phyloP scores from a whole-genome alignment of 441 rosid species.

The Capsella rubella region DNA sequence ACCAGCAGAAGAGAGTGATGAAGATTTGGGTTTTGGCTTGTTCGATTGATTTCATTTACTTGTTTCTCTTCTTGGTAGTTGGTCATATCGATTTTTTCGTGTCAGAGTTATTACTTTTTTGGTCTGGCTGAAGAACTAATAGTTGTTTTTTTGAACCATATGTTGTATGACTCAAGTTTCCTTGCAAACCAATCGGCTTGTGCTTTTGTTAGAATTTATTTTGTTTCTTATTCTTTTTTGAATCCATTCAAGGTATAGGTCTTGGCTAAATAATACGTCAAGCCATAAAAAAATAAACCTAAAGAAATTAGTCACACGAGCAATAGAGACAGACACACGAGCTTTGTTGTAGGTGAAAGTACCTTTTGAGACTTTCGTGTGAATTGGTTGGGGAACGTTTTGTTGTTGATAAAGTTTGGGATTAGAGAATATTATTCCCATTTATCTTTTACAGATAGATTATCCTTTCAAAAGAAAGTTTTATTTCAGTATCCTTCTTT shows the following conservation, averaged over 20 bases:
- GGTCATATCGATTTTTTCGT: neutral
- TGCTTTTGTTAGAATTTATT: neutral
- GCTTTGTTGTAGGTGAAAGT: too few species aligned
- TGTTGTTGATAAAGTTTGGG: too few species aligned
- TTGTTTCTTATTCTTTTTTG: neutral
- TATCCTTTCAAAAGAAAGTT: too few species aligned
- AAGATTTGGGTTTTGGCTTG: slow-evolving; percentile 82
- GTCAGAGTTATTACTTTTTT: neutral
- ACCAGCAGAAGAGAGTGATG: slow-evolving; percentile 84
- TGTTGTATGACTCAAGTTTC: neutral
- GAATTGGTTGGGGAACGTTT: too few species aligned
- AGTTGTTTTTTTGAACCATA: neutral
- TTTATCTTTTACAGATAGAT: too few species aligned
- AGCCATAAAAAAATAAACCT: neutral
- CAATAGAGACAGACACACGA: too few species aligned
- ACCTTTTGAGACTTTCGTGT: too few species aligned
- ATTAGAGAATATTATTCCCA: too few species aligned
- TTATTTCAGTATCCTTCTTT: too few species aligned
- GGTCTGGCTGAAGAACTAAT: slow-evolving; percentile 1
- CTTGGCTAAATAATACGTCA: neutral
- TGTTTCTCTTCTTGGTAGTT: slow-evolving; percentile 5
- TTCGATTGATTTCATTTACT: slow-evolving; percentile 46
- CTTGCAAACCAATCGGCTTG: neutral
- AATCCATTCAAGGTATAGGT: neutral
- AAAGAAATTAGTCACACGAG: too few species aligned